Evolutionary conservation across 2,329 filamentous ascomycete species (phyloP), one percentile per base, ranked within the genome.

Genomic region (Chaetomiaceae sp.): DNA sequence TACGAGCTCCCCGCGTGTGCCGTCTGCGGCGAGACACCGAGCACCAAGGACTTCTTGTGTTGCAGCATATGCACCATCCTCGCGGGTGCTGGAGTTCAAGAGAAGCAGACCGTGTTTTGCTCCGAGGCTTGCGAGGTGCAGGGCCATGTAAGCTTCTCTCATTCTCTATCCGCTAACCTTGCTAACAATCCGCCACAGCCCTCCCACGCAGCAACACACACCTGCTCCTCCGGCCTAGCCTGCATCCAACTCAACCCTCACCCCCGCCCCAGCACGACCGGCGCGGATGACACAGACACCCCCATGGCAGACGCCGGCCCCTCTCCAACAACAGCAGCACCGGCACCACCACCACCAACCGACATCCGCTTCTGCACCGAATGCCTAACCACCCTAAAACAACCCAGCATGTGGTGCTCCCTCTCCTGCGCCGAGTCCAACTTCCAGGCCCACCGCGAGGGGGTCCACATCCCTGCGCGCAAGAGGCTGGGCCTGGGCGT

Each of bases 381-480:
- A 49, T 71, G 69, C 58, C 60, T 67, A 7, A 48, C 57, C 19
- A 48, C 60, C 15, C 63, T 66, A 27, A 64, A 64, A 51, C 56
- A 61, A 9, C 54, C 61, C 6, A 63, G 65, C 3, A 45, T 65
- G 9, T 70, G 66, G 63, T 71, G 69, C 61, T 65, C 59, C 29
- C 48, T 59, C 6, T 56, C 56, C n/a, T 71, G 69, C 47, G 66
- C 67, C 15, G 60, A 56, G 31, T 53, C 58, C 20, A 64, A 70
- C 40, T 69, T 69, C 45, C 61, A 65, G 45, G 54, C 56, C 1
- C 69, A 71, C 52, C 65, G 67, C 48, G 65, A 70, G 48, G 56
- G 53, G 1, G 61, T 66, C 5, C 68, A 70, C 51, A 56, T 69
- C 29, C 64, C 61, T 1, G 57, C 58, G 43, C 64, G 68, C 19